phyloP scores from a whole-genome alignment of 805 yeast species.

The Sungouiella blattae region DNA sequence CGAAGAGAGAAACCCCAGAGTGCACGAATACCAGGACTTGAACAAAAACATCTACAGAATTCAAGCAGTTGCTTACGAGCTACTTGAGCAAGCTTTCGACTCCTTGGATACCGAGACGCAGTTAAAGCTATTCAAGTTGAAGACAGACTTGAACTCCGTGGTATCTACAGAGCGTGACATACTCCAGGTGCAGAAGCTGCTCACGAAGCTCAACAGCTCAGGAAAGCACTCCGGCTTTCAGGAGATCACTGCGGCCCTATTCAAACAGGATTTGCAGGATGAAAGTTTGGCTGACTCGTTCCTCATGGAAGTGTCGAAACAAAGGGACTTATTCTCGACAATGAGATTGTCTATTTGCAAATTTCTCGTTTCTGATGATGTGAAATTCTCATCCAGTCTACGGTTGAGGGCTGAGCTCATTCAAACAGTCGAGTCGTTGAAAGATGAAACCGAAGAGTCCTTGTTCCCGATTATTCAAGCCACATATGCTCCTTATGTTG shows the following conservation, averaged over 20 bases:
- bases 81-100: conserved; percentile 1
- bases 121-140: conserved; percentile 19
- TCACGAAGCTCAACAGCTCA: conserved; percentile 7
- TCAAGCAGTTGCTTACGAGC: conserved; percentile 2
- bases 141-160: conserved; percentile 21
- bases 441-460: background rate
- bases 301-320: conserved; percentile 6
- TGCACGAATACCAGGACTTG: conserved; percentile 33
- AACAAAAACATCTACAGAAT: conserved; percentile 22
- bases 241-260: conserved; percentile 12
- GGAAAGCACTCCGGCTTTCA: conserved; percentile 6
- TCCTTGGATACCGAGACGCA: conserved; percentile 3
- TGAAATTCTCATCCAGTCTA: conserved; percentile 19
- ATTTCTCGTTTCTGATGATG: conserved; percentile 18
- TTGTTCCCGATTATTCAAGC: background rate
- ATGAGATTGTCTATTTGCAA: conserved; percentile 11
- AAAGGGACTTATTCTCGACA: background rate
- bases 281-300: conserved; percentile 21
- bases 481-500: background rate
- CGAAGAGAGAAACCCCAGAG: conserved; percentile 23
- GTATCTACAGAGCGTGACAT: conserved; percentile 5
- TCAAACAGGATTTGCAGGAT: conserved; percentile 20
- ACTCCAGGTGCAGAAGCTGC: conserved; percentile 5
- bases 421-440: background rate
- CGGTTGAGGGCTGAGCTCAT: conserved; percentile 19